phyloP scores from a whole-genome alignment of 2,329 filamentous ascomycete species.

The Talaromyces sp. region DNA sequence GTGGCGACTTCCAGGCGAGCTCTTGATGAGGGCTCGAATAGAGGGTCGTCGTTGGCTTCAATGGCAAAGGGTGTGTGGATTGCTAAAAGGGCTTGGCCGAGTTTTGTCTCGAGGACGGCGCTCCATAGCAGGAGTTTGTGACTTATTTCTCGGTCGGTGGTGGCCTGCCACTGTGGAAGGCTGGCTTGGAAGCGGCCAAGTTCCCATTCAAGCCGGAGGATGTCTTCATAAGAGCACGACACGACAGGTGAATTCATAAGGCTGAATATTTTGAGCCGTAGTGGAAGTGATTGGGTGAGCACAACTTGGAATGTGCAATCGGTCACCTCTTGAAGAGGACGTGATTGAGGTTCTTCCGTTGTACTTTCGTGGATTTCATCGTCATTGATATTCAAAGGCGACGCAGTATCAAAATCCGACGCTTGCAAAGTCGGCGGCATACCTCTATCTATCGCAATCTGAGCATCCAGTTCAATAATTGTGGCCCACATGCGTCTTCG shows the following conservation, averaged over 20 bases:
- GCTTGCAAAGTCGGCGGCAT: slow-evolving; percentile 48
- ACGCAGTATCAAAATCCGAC: slow-evolving; percentile 47
- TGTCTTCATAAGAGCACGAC: slow-evolving; percentile 39
- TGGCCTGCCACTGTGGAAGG: slow-evolving; percentile 31
- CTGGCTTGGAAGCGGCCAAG: slow-evolving; percentile 32
- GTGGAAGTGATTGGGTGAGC: slow-evolving; percentile 21
- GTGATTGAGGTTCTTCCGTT: slow-evolving; percentile 29
- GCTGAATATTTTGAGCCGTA: slow-evolving; percentile 32
- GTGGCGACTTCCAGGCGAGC: slow-evolving; percentile 36
- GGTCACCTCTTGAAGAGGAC: slow-evolving; percentile 31
- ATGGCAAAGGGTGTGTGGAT: slow-evolving; percentile 40
- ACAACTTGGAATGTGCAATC: slow-evolving; percentile 33
- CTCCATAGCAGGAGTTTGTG: slow-evolving; percentile 32
- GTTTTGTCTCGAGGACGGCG: slow-evolving; percentile 33
- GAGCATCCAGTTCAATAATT: slow-evolving; percentile 56
- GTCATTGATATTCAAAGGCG: slow-evolving; percentile 52
- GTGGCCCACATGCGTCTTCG: slow-evolving; percentile 57
- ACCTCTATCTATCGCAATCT: slow-evolving; percentile 54
- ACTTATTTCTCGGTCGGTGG: slow-evolving; percentile 23
- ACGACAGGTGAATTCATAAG: slow-evolving; percentile 38
- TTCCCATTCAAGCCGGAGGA: slow-evolving; percentile 39
- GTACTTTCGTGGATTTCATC: slow-evolving; percentile 43
- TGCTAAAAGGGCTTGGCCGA: slow-evolving; percentile 37
- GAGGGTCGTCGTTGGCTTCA: slow-evolving; percentile 29
- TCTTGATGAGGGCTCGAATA: slow-evolving; percentile 35